Conservation (phyloP, 1,139 yeast genomes). For the Protomyces inundatus region DNA sequence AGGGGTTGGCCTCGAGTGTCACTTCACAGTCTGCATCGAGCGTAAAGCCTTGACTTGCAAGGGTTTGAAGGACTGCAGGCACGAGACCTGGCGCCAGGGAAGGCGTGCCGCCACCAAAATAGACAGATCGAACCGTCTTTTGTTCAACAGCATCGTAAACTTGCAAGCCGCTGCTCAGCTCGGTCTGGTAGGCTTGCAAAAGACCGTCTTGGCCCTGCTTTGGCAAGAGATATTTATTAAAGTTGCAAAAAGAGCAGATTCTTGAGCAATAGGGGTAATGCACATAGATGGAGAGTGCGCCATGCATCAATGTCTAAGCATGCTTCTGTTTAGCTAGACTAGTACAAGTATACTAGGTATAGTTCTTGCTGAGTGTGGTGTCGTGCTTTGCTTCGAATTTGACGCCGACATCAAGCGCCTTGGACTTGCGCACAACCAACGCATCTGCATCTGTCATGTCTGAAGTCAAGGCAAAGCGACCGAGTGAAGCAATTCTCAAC, state of each 20-base stretch:
- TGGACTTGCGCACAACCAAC: no score
- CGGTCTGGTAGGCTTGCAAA: neutral
- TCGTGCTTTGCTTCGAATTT: no score
- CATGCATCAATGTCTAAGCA: neutral
- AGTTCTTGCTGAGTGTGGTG: no score
- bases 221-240: slow-evolving; percentile 16
- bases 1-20: slow-evolving; percentile 25
- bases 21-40: neutral
- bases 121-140: slow-evolving; percentile 5
- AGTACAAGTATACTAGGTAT: neutral
- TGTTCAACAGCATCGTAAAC: neutral
- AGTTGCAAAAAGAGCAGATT: slow-evolving; percentile 24
- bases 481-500: slow-evolving; percentile 67
- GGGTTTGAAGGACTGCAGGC: neutral
- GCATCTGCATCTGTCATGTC: no score
- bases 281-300: slow-evolving; percentile 18
- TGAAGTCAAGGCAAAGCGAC: slow-evolving; percentile 31
- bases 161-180: slow-evolving; percentile 1
- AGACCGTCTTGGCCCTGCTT: neutral
- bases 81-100: slow-evolving; percentile 12
- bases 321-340: neutral
- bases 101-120: slow-evolving; percentile 26
- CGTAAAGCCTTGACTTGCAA: neutral
- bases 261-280: slow-evolving; percentile 23
- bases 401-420: no score